Evolutionary conservation across 2,329 filamentous ascomycete species (phyloP).

Genomic region (Hypoxylon sp.): DNA sequence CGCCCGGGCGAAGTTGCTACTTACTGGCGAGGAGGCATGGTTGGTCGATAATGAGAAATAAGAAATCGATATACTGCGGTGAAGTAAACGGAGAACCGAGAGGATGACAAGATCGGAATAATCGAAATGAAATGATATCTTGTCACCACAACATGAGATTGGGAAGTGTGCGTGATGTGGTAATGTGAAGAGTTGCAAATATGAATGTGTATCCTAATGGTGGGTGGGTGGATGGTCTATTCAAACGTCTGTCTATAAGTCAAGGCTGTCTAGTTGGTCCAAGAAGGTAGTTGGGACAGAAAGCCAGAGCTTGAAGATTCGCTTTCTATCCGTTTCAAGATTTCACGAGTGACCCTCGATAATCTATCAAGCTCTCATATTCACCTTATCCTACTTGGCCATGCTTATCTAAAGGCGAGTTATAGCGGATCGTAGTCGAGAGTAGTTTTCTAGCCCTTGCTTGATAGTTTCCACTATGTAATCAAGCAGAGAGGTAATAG

Average conservation of each 20-base stretch:
- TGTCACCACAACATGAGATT: neutral
- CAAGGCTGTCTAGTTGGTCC: neutral
- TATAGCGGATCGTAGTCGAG: neutral
- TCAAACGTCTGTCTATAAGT: neutral
- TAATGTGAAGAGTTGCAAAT: neutral
- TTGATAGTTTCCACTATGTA: neutral
- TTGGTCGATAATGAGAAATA: neutral
- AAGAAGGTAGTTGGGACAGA: neutral
- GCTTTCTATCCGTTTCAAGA: neutral
- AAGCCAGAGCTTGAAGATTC: neutral
- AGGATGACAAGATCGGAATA: constrained; percentile 19
- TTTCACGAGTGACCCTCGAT: neutral
- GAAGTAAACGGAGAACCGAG: constrained; percentile 8
- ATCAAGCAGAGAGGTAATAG: neutral
- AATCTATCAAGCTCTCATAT: neutral
- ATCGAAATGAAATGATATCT: constrained; percentile 2
- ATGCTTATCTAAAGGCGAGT: neutral
- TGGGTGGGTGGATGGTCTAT: neutral
- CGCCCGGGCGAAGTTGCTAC: neutral
- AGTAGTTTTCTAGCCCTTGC: neutral
- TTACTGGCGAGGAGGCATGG: neutral
- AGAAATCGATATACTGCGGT: neutral
- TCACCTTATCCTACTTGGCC: neutral
- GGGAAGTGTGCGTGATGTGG: neutral
- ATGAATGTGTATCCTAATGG: neutral